Evolutionary conservation across 1,284 basidiomycete species (phyloP), one percentile per base, ranked within the genome.

Genomic region (Cryptococcus sp.): DNA sequence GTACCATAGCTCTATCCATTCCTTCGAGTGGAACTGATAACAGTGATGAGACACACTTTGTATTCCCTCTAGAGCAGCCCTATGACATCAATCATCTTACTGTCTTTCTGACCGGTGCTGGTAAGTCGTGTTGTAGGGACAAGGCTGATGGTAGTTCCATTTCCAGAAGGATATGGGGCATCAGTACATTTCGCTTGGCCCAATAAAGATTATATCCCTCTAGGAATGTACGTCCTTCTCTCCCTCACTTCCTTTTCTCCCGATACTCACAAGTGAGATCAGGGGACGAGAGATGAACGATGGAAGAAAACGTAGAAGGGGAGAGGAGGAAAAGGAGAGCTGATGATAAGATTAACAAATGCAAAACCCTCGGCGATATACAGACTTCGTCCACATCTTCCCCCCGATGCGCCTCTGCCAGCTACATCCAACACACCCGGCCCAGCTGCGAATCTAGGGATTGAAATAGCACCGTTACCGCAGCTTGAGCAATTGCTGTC

Each of bases 291-390:
- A n/a, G n/a, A n/a, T n/a, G n/a, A n/a, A n/a, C n/a, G n/a, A n/a
- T n/a, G n/a, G n/a, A n/a, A n/a, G n/a, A n/a, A n/a, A n/a, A n/a
- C n/a, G n/a, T n/a, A n/a, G n/a, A n/a, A n/a, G n/a, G n/a, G n/a
- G n/a, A n/a, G n/a, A n/a, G n/a, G n/a, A n/a, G n/a, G n/a, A n/a
- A n/a, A n/a, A n/a, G n/a, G n/a, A n/a, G n/a, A n/a, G n/a, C n/a
- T n/a, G n/a, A n/a, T n/a, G n/a, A n/a, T n/a, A 59, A 92, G 90
- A 79, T 79, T 96, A 34, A 91, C 90, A 2, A 92, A 92, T 69
- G 84, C 87, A 19, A 93, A 93, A 67, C 91, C 91, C 0, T 92
- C 89, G 1, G 86, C 90, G 1, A 91, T 96, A 64, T 94, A 92
- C 77, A 86, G 89, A 16, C 80, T 94, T 16, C 82, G 86, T 9